Evolutionary conservation across 768 basidiomycete species (phyloP).

Genomic region (Brasilioporus rufonigricans): DNA sequence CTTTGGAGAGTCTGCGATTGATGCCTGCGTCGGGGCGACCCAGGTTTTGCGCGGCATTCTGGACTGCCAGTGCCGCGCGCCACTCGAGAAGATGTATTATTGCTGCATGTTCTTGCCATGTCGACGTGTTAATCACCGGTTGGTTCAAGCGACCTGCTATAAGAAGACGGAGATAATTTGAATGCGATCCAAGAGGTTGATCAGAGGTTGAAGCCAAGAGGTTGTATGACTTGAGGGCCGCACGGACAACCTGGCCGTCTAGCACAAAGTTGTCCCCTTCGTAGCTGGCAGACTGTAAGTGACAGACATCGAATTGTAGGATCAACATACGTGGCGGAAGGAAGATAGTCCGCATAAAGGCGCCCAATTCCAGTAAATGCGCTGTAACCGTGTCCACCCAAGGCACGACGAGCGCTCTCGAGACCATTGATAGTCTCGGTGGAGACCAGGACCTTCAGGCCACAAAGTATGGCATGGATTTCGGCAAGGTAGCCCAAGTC

Average conservation of each 20-base stretch:
- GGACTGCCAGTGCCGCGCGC: constrained; percentile 62
- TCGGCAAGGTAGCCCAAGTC: constrained; percentile 66
- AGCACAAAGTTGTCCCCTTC: constrained; percentile 82
- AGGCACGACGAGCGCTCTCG: constrained; percentile 63
- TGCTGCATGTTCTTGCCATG: constrained; percentile 39
- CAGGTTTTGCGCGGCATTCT: constrained; percentile 35
- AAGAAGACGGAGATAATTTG: constrained; percentile 55
- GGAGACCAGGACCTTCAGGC: constrained; percentile 61
- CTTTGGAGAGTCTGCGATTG: constrained; percentile 57
- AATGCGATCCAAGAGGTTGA: constrained; percentile 14
- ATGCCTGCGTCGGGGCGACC: constrained; percentile 49
- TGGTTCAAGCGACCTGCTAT: constrained; percentile 13
- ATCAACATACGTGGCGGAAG: constrained; percentile 55
- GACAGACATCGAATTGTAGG: not conserved
- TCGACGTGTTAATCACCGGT: constrained; percentile 21
- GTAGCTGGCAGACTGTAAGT: constrained; percentile 39
- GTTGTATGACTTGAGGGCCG: constrained; percentile 59
- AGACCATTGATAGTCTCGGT: constrained; percentile 53
- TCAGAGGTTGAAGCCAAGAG: constrained; percentile 37
- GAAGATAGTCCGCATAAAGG: constrained; percentile 63
- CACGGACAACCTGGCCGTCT: constrained; percentile 70
- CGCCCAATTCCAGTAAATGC: constrained; percentile 64
- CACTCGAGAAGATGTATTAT: constrained; percentile 55
- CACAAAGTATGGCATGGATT: constrained; percentile 68
- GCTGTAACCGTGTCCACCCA: constrained; percentile 81